These are phyloP conservation scores for Podaxis carcinomalis DNA, from an alignment of 768 basidiomycete species.

Conservation along the genomic window DNA sequence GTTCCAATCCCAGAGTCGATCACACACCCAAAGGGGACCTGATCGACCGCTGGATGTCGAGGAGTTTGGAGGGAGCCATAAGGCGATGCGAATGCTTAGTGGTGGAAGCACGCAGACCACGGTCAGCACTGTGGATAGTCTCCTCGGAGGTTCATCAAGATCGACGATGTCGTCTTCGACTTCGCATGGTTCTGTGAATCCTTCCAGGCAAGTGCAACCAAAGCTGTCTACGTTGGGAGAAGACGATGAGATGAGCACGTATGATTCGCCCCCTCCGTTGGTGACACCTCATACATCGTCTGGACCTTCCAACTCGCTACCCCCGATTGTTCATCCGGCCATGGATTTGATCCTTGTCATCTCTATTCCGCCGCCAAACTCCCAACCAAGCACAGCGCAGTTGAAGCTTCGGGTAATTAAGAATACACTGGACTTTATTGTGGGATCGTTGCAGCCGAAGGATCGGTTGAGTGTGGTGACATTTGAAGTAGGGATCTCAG, in stretches of 20 bases:
- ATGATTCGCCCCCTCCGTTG: constrained; percentile 51
- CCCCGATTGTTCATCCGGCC: constrained; percentile 79
- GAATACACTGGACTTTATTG: constrained; percentile 80
- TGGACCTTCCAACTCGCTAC: constrained; percentile 75
- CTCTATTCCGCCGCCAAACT: constrained; percentile 72
- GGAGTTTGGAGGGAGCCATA: constrained; percentile 74
- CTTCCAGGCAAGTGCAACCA: constrained; percentile 30
- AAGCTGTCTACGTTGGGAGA: constrained; percentile 69
- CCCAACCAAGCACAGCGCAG: constrained; percentile 72
- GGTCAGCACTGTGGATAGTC: constrained; percentile 61
- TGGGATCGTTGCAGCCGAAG: constrained; percentile 68
- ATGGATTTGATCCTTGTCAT: constrained; percentile 92
- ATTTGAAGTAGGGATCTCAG: constrained; percentile 83
- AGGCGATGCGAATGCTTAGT: constrained; percentile 77
- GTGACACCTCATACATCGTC: constrained; percentile 70
- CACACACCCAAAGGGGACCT: constrained; percentile 25
- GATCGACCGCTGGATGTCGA: constrained; percentile 52
- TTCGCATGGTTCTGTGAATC: constrained; percentile 55
- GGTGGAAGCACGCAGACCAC: constrained; percentile 62
- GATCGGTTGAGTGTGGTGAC: constrained; percentile 91
- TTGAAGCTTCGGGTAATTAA: constrained; percentile 90
- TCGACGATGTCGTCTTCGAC: constrained; percentile 75
- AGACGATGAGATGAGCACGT: constrained; percentile 60
- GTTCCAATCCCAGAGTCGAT: constrained; percentile 55
- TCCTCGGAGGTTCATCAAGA: constrained; percentile 61